Conservation (phyloP, 805 yeast genomes). For the Ascoidea rubescens region DNA sequence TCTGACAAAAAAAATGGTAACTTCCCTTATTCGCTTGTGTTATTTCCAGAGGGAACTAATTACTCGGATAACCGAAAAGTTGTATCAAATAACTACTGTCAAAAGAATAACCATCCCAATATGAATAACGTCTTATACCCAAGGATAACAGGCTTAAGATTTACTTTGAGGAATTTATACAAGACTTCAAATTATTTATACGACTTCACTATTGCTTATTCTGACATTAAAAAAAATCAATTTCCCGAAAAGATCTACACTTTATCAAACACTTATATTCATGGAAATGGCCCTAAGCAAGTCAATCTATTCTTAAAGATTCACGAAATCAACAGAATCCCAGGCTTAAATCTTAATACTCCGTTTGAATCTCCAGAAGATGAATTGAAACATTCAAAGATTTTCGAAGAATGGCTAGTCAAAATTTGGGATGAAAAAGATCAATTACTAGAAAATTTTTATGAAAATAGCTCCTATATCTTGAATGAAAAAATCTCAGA, state of each 20-base stretch:
- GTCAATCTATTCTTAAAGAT: constrained; percentile 56
- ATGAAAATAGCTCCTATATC: constrained; percentile 35
- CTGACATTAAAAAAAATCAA: constrained; percentile 46
- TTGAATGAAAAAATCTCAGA: not conserved
- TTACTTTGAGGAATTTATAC: constrained; percentile 42
- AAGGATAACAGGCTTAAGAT: constrained; percentile 64
- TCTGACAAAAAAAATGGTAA: not conserved
- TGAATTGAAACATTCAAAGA: constrained; percentile 21
- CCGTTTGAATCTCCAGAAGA: constrained; percentile 25
- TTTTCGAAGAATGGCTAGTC: constrained; percentile 66
- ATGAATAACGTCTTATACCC: constrained; percentile 68
- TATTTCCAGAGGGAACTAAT: constrained; percentile 95
- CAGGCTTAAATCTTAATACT: constrained; percentile 36
- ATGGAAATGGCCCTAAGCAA: constrained; percentile 57
- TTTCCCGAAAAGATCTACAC: constrained; percentile 73
- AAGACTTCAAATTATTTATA: constrained; percentile 45
- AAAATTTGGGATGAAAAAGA: constrained; percentile 73
- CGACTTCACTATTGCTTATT: constrained; percentile 75
- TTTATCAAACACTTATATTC: constrained; percentile 44
- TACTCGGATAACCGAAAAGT: constrained; percentile 49
- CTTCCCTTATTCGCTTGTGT: constrained; percentile 52
- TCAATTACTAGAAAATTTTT: constrained; percentile 46
- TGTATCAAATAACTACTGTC: constrained; percentile 44
- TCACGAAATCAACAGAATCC: constrained; percentile 46
- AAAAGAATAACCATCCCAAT: constrained; percentile 30